Conservation (phyloP, 225 moss, liverwort and hornwort species). For the Bryum argenteum region DNA sequence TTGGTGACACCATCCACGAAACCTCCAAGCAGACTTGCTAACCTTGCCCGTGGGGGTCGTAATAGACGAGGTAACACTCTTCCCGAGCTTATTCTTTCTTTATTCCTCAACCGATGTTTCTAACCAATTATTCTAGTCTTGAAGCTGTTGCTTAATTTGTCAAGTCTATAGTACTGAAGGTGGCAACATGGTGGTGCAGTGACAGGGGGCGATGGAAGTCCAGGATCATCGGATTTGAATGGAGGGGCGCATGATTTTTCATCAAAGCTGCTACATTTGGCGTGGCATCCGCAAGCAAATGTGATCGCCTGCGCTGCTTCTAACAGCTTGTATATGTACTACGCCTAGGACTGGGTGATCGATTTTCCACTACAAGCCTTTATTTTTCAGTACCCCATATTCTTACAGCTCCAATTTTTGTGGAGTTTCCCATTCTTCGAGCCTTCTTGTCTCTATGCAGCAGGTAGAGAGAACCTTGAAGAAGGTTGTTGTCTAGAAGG, state of each 20-base stretch:
- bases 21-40: conserved; percentile 71
- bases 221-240: conserved; percentile 77
- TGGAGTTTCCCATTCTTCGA: conserved; percentile 41
- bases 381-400: conserved; percentile 58
- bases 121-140: too few species aligned
- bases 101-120: too few species aligned
- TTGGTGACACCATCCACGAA: conserved; percentile 73
- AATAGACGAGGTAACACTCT: conserved; percentile 67
- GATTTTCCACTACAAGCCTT: conserved; percentile 44
- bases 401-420: conserved; percentile 45
- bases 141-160: too few species aligned
- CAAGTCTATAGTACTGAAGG: background rate
- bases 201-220: conserved; percentile 73
- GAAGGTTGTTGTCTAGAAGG: conserved; percentile 44
- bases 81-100: too few species aligned
- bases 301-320: conserved; percentile 97
- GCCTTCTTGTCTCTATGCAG: conserved; percentile 32
- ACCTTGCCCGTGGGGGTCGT: conserved; percentile 65
- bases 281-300: conserved; percentile 92
- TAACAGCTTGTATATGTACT: conserved; percentile 99
- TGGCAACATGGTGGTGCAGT: background rate
- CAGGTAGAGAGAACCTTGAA: conserved; percentile 33
- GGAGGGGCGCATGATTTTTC: conserved; percentile 90
- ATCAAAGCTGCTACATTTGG: conserved; percentile 91
- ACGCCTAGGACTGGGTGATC: conserved; percentile 76